Percentiles rank a stretch among this genome's conserved stretches.
These are phyloP conservation scores for Phytophthora brassicae DNA, from an alignment of 352 stramenopile genomes.

Conservation along the genomic window DNA sequence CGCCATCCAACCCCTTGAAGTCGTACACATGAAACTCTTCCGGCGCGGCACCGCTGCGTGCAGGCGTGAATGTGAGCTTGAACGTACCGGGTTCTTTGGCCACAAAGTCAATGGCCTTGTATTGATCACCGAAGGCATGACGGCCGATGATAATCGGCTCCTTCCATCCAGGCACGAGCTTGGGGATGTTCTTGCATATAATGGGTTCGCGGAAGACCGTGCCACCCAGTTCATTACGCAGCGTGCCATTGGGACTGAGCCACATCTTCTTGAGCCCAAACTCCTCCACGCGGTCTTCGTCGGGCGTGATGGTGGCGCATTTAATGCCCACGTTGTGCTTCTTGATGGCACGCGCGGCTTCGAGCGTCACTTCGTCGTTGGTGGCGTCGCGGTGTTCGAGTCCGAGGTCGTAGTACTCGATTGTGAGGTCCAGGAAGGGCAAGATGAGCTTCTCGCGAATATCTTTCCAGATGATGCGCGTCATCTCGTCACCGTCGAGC, in stretches of 20 bases:
- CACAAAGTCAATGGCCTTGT: conserved; percentile 87
- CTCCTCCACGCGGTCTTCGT: conserved; percentile 82
- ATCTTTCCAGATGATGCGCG: conserved; percentile 70
- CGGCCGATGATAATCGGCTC: conserved; percentile 86
- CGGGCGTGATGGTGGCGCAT: conserved; percentile 88
- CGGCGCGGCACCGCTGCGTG: conserved; percentile 41
- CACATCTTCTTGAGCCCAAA: conserved; percentile 89
- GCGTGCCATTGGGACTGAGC: conserved; percentile 81
- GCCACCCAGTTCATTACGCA: conserved; percentile 84
- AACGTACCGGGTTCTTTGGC: conserved; percentile 71
- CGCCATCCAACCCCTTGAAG: conserved; percentile 64
- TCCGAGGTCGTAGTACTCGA: conserved; percentile 87
- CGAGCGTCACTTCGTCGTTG: conserved; percentile 80
- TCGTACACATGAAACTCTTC: conserved; percentile 84
- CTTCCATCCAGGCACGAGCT: conserved; percentile 86
- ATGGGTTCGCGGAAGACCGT: conserved; percentile 91
- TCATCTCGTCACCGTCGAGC: conserved; percentile 89
- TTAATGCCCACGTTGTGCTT: conserved; percentile 87
- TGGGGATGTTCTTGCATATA: conserved; percentile 83
- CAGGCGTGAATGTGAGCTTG: conserved; percentile 75
- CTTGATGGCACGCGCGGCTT: conserved; percentile 79
- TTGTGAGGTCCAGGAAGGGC: conserved; percentile 82
- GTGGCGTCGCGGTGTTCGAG: conserved; percentile 81
- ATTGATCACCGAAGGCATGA: conserved; percentile 89
- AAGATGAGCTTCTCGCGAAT: conserved; percentile 75